These are phyloP conservation scores for Clonostachys byssicola DNA, from an alignment of 2,329 filamentous ascomycete genomes.

Conservation along the genomic window DNA sequence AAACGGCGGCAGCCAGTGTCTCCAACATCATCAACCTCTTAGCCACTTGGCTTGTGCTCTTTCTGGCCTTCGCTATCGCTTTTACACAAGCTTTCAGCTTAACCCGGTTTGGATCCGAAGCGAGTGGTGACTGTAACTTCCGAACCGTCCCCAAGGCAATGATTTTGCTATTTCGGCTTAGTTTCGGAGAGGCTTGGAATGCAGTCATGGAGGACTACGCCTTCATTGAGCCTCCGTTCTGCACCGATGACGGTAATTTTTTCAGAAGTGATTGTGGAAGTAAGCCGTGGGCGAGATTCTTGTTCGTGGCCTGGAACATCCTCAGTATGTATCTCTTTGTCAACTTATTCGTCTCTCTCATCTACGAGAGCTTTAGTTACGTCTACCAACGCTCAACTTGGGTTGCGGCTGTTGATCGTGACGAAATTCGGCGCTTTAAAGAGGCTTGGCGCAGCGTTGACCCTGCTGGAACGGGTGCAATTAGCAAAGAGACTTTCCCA, in stretches of 20 bases:
- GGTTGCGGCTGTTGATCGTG: slow-evolving; percentile 83
- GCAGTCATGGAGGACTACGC: slow-evolving; percentile 95
- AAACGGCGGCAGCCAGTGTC: slow-evolving; percentile 92
- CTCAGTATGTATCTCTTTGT: slow-evolving; percentile 99
- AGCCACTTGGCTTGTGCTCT: slow-evolving; percentile 96
- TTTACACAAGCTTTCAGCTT: slow-evolving; percentile 94
- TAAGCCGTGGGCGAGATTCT: slow-evolving; percentile 75
- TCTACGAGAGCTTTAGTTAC: slow-evolving; percentile 99
- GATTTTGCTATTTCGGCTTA: slow-evolving; percentile 89
- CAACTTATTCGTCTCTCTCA: slow-evolving; percentile 95
- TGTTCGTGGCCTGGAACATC: slow-evolving; percentile 98
- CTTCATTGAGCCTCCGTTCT: slow-evolving; percentile 72
- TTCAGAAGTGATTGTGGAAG: slow-evolving; percentile 92
- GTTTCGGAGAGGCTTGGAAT: slow-evolving; percentile 95
- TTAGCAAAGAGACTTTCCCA: slow-evolving; percentile 85
- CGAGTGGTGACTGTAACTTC: slow-evolving; percentile 82
- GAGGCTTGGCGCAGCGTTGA: slow-evolving; percentile 97
- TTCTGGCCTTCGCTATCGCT: slow-evolving; percentile 93
- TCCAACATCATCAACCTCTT: slow-evolving; percentile 86
- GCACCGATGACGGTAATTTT: slow-evolving; percentile 68
- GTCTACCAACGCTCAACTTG: slow-evolving; percentile 96
- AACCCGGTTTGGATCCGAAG: slow-evolving; percentile 75
- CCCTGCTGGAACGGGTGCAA: slow-evolving; percentile 85
- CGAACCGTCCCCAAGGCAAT: slow-evolving; percentile 90
- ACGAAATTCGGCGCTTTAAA: slow-evolving; percentile 95